Base-by-base conservation (phyloP, 345 rosid genomes). In the Kandelia obovata region DNA sequence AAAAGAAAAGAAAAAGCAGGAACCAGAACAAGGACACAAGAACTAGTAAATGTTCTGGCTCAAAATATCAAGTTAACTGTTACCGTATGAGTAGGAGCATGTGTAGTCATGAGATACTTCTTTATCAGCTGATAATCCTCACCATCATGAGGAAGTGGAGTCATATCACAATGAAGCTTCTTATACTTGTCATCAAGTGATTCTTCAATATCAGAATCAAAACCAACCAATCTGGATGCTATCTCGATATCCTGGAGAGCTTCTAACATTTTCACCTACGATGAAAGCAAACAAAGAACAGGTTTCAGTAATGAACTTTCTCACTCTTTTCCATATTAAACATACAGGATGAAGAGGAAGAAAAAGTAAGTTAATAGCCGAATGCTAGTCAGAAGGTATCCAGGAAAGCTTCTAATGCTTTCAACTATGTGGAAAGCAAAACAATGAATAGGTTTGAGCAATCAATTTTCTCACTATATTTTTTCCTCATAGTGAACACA, bases 221-320 rank as follows among this genome's bases (percentile, higher is more conserved):
- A 95, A 63, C 96, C 99, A 65, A 95, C 97, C 79, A 95, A 82
- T 87, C 89, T 90, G 56, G 99, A 90, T 66, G 99, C 99, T 76
- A 92, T 87, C 80, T 95, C 96, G 70, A 92, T 95, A 73, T 95
- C 97, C 77, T 90, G 94, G 68, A 92, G 91, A 58, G 97, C 97
- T 82, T 92, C 99, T 53, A 95, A 82, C 99, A 95, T 95, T 90
- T 95, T 92, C 79, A 92, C 96, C 97, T 90, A 80, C 28, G 37
- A 73, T 28, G 66, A 58, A 64, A 79, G 68, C 61, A 72, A 74
- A 74, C 58, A 62, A 65, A 66, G 62, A 61, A 74, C 20, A 23
- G 17, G 39, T 43, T 46, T 53, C 49, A 43, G 16, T 15, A 11
- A 43, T 43, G 3, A 43, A 43, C 17, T 11, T 43, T 43, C 49